phyloP scores from a whole-genome alignment of 2,329 filamentous ascomycete species.

The Xylariaceae sp. region DNA sequence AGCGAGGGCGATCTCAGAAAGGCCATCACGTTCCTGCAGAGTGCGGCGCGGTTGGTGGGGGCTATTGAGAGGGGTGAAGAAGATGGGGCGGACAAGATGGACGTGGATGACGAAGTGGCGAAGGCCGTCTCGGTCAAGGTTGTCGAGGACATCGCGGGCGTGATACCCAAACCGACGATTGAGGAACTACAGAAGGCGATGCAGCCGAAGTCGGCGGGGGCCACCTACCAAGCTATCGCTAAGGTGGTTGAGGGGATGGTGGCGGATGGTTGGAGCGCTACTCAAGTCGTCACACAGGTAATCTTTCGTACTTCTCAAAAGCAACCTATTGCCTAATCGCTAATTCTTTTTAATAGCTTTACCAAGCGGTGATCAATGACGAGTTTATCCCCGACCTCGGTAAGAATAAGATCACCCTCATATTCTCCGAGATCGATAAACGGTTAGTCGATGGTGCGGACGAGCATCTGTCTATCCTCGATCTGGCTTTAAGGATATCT shows the following conservation, averaged over 20 bases:
- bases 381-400: constrained; percentile 82
- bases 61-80: constrained; percentile 57
- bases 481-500: constrained; percentile 82
- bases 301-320: constrained; percentile 30
- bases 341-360: constrained; percentile 61
- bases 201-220: constrained; percentile 68
- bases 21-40: constrained; percentile 95
- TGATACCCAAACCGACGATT: constrained; percentile 81
- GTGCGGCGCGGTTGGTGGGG: constrained; percentile 86
- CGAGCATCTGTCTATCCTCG: constrained; percentile 89
- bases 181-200: constrained; percentile 74
- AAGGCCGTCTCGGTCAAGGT: constrained; percentile 71
- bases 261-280: constrained; percentile 95
- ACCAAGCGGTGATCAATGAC: constrained; percentile 81
- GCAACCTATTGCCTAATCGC: background rate
- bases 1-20: constrained; percentile 95
- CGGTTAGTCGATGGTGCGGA: constrained; percentile 92
- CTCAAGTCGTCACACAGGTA: constrained; percentile 83
- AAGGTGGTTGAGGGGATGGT: constrained; percentile 87
- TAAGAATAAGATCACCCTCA: constrained; percentile 86
- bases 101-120: constrained; percentile 65
- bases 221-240: constrained; percentile 75
- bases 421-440: constrained; percentile 96
- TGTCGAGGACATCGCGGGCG: constrained; percentile 94
- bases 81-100: constrained; percentile 58